A percentile compares a stretch with the other conserved stretches of the same genome.
These are phyloP conservation scores for Leucocoprinus sp. DNA, from an alignment of 768 basidiomycete genomes.

Conservation along the genomic window DNA sequence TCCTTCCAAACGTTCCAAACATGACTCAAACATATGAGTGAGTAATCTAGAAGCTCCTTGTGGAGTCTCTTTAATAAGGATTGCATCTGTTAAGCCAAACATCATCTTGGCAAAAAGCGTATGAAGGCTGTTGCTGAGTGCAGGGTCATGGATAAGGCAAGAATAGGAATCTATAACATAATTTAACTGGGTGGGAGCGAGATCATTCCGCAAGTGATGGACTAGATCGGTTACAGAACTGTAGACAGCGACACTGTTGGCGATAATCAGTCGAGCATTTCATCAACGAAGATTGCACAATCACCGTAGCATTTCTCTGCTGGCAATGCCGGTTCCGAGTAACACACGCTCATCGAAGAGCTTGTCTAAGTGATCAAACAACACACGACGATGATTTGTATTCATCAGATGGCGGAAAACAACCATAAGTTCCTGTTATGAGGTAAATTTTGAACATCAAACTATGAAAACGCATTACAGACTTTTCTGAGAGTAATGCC, in stretches of 20 bases:
- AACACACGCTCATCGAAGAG: slow-evolving; percentile 87
- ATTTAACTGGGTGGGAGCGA: slow-evolving; percentile 66
- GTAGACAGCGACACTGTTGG: slow-evolving; percentile 66
- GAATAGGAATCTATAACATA: slow-evolving; percentile 81
- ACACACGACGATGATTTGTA: slow-evolving; percentile 66
- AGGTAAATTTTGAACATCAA: slow-evolving; percentile 3
- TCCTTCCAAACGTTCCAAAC: slow-evolving; percentile 77
- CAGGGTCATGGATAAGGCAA: slow-evolving; percentile 81
- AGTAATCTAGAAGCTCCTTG: slow-evolving; percentile 66
- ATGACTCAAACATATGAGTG: slow-evolving; percentile 69
- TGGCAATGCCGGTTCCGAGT: slow-evolving; percentile 75
- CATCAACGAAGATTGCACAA: slow-evolving; percentile 15
- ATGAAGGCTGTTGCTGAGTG: slow-evolving; percentile 72
- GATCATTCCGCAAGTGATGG: slow-evolving; percentile 81
- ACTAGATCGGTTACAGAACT: slow-evolving; percentile 88
- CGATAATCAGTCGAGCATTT: slow-evolving; percentile 4
- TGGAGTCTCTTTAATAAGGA: slow-evolving; percentile 66
- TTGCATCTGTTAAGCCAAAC: slow-evolving; percentile 79
- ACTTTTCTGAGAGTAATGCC: slow-evolving; percentile 80
- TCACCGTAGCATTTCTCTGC: slow-evolving; percentile 78
- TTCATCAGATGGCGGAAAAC: slow-evolving; percentile 86
- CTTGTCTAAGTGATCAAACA: slow-evolving; percentile 80
- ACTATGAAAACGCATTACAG: not conserved
- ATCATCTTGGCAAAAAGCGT: slow-evolving; percentile 91
- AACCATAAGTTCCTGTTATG: slow-evolving; percentile 74